Evolutionary conservation across 257 asterid genomes (phyloP).

Genomic region (Asclepias syriaca): DNA sequence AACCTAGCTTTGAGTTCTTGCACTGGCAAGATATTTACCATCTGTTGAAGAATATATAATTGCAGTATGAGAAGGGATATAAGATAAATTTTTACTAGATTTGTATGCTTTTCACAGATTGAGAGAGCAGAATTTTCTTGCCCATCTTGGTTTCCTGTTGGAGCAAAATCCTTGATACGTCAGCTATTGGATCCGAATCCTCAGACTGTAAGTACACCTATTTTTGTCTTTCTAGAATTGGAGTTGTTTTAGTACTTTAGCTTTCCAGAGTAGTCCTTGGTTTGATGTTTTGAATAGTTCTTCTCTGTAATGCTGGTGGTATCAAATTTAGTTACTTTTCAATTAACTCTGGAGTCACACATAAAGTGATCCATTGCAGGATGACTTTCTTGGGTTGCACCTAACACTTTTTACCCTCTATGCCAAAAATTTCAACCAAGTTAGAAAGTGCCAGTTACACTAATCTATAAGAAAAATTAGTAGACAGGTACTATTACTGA

Average conservation of each 20-base stretch:
- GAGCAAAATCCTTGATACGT: conserved; percentile 85
- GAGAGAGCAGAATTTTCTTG: conserved; percentile 84
- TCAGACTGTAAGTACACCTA: conserved; percentile 50
- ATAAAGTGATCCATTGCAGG: neutral
- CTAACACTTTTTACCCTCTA: neutral
- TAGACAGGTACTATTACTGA: neutral
- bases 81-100: neutral
- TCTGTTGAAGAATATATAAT: conserved; percentile 1
- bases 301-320: neutral
- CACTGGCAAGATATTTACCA: neutral
- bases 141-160: conserved; percentile 93
- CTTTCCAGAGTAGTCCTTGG: neutral
- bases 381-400: neutral
- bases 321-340: neutral
- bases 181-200: conserved; percentile 85
- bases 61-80: neutral
- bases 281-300: neutral
- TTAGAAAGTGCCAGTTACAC: too few species aligned
- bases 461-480: neutral
- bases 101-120: conserved; percentile 50
- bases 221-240: neutral
- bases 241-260: neutral
- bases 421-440: too few species aligned
- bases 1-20: neutral
- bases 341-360: neutral